Base-by-base conservation (phyloP, 176 grass and related monocot species). In the Oryza nivara region DNA sequence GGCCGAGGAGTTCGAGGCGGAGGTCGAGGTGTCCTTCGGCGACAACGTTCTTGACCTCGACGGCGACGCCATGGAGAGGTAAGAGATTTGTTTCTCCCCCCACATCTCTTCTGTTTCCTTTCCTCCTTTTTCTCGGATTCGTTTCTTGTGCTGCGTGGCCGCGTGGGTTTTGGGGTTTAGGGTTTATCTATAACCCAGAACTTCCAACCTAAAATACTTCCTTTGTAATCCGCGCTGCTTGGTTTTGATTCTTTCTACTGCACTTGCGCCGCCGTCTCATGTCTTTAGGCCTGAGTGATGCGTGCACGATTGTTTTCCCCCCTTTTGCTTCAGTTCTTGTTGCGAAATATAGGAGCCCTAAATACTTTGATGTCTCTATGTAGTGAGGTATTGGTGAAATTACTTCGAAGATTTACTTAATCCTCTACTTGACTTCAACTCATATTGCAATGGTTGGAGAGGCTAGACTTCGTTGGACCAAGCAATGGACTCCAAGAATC, bases 11-110 rank as follows among this genome's bases (percentile, higher is more conserved):
- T 80, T 80, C 19, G 80, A 52, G 70, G 47, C 41, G 22, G 92
- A 93, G 15, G 64, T 88, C 19, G 88, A 93, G 88, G 92, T 26
- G 6, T 93, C 92, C 61, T 88, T 88, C 56, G 92, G 84, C 8
- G 89, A 91, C 74, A 91, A 94, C 86, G 79, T 89, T 16, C 80
- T 84, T 11, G 89, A 89, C 14, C 69, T 86, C 11, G 92, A 91
- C 74, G 26, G 26, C 26, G 26, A 26, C 26, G 26, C 26, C 66
- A 78, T 72, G 49, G 89, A 89, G 58, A 94, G 92, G 92, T 94
- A 36, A 66, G 14, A 34, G 47, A 45, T 36, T 45, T 19, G 65
- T 36, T 66, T 66, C 34, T 16, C 11, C 60, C 6, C 54, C 54
- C 19, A 58, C 5, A 38, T 38, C 36, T n/a, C 19, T 25, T 63